Percentiles rank a stretch among this genome's conserved stretches.
phyloP scores from a whole-genome alignment of 2,329 filamentous ascomycete genomes.

The Sporothrix curviconia region DNA sequence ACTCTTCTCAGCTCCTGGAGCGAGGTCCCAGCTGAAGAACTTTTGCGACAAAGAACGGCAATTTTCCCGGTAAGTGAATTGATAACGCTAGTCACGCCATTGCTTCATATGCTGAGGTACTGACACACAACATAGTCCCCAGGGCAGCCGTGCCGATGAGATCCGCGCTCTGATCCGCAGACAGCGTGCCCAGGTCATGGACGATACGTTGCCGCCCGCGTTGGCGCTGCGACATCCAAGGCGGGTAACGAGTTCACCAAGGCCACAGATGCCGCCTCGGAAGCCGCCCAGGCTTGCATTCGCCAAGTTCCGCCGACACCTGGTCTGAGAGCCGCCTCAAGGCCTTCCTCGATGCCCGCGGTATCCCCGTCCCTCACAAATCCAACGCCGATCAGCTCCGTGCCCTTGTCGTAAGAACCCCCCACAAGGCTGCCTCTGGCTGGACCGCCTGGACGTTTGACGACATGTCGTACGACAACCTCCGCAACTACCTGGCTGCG shows the following conservation, averaged over 20 bases:
- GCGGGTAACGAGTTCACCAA: constrained; percentile 71
- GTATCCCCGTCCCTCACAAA: constrained; percentile 65
- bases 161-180: constrained; percentile 84
- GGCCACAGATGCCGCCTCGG: constrained; percentile 62
- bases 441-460: constrained; percentile 75
- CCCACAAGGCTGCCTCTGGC: constrained; percentile 61
- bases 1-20: constrained; percentile 85
- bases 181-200: constrained; percentile 66
- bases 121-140: constrained; percentile 52
- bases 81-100: too few species aligned
- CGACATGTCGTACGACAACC: constrained; percentile 64
- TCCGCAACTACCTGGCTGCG: constrained; percentile 52
- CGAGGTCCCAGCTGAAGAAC: constrained; percentile 79
- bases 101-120: too few species aligned
- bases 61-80: too few species aligned
- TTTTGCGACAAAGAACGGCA: constrained; percentile 87
- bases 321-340: constrained; percentile 77
- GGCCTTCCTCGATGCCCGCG: constrained; percentile 69
- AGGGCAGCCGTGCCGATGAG: constrained; percentile 86
- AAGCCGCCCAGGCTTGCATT: constrained; percentile 62
- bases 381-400: constrained; percentile 67
- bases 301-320: constrained; percentile 48
- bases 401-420: constrained; percentile 65
- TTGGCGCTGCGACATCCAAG: constrained; percentile 66
- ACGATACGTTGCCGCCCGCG: constrained; percentile 55